Percentiles rank a stretch among this genome's conserved stretches.
Evolutionary conservation across 2,329 filamentous ascomycete genomes (phyloP).

Genomic region (Aspergillus sp.): DNA sequence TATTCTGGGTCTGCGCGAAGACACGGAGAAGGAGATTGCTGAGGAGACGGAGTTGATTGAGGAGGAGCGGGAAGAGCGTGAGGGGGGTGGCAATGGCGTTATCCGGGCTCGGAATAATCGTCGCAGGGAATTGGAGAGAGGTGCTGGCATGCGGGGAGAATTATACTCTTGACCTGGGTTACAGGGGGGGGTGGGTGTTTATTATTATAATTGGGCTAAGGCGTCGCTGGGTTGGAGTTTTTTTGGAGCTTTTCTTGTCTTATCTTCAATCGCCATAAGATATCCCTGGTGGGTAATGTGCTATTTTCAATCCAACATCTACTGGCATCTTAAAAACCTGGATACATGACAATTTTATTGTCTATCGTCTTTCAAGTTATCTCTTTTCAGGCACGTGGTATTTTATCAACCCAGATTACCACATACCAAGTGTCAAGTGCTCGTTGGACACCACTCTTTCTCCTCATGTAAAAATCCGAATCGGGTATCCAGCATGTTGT

Average conservation of each 20-base stretch:
- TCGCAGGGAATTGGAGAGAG: slow-evolving; percentile 29
- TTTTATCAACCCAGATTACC: too few relatives aligned
- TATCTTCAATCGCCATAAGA: too few relatives aligned
- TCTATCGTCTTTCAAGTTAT: slow-evolving; percentile 1
- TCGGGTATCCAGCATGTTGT: slow-evolving; percentile 27
- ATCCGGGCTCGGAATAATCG: slow-evolving; percentile 11
- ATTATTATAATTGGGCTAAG: too few relatives aligned
- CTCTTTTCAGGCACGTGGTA: neutral
- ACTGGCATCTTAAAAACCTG: neutral
- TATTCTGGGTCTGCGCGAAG: slow-evolving; percentile 49
- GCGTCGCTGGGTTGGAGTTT: neutral
- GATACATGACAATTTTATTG: neutral
- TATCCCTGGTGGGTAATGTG: neutral
- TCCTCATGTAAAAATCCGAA: slow-evolving; percentile 14
- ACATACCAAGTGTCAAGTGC: too few relatives aligned
- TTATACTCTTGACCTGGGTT: too few relatives aligned
- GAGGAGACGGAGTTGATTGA: slow-evolving; percentile 34
- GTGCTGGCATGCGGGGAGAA: slow-evolving; percentile 28
- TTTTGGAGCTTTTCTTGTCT: too few relatives aligned
- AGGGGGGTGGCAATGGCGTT: slow-evolving; percentile 21
- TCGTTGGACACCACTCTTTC: neutral
- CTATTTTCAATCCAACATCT: too few relatives aligned
- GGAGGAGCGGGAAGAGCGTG: slow-evolving; percentile 33
- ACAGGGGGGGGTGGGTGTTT: too few relatives aligned
- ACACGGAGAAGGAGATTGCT: slow-evolving; percentile 40